phyloP scores from a whole-genome alignment of 768 basidiomycete species.

The Amanita pseudoporphyria region DNA sequence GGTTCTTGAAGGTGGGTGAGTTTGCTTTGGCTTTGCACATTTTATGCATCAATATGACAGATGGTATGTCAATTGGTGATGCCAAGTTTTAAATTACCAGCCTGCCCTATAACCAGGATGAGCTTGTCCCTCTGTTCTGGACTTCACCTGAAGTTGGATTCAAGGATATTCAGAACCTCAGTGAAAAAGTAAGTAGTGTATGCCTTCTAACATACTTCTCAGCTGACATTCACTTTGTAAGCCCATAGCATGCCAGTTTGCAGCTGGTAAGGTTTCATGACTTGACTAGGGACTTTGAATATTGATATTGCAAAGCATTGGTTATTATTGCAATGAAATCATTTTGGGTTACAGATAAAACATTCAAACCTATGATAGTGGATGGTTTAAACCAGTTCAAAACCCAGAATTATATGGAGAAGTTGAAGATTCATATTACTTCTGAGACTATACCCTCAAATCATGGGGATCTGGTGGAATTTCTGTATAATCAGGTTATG shows the following conservation, averaged over 20 bases:
- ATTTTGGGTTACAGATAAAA: neutral
- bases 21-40: too few species aligned
- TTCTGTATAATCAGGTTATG: neutral
- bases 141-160: too few species aligned
- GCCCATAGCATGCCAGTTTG: neutral
- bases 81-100: too few species aligned
- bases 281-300: neutral
- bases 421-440: neutral
- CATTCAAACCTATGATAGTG: neutral
- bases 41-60: too few species aligned
- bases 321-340: neutral
- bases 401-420: neutral
- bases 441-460: neutral
- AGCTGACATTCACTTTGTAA: neutral
- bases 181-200: neutral
- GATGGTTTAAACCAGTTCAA: neutral
- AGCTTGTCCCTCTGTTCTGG: too few species aligned
- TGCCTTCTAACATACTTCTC: neutral
- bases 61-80: too few species aligned
- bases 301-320: neutral
- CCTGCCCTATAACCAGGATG: too few species aligned
- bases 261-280: neutral
- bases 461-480: neutral
- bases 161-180: too few species aligned
- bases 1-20: too few species aligned